Conservation (phyloP, 2,329 filamentous ascomycete species). For the Falciphora oryzae region DNA sequence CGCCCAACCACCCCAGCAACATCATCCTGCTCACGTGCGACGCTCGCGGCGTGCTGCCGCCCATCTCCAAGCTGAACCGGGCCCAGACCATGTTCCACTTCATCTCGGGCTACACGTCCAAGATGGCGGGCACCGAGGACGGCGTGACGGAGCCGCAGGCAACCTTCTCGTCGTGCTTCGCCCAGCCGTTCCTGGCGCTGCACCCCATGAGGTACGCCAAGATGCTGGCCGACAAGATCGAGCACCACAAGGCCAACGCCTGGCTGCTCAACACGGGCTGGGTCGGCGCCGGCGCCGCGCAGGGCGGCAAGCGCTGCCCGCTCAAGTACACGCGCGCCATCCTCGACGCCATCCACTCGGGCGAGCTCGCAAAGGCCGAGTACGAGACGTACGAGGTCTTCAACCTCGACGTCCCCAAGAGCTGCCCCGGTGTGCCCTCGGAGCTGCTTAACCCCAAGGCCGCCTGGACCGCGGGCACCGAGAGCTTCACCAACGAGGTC, state of each 20-base stretch:
- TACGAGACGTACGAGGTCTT: conserved; percentile 96
- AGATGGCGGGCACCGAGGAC: conserved; percentile 99
- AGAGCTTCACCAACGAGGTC: conserved; percentile 82
- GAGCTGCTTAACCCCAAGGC: conserved; percentile 94
- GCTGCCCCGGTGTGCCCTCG: conserved; percentile 79
- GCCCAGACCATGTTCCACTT: conserved; percentile 99
- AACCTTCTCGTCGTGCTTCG: conserved; percentile 99
- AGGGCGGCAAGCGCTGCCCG: conserved; percentile 93
- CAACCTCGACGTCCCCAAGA: conserved; percentile 93
- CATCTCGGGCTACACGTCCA: conserved; percentile 99
- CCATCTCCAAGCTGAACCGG: conserved; percentile 92
- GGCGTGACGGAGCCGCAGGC: conserved; percentile 96
- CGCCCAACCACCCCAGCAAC: conserved; percentile 83
- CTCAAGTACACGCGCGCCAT: conserved; percentile 99
- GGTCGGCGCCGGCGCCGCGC: conserved; percentile 86
- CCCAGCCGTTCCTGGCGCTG: conserved; percentile 95
- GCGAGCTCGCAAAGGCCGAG: conserved; percentile 86
- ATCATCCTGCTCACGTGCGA: conserved; percentile 98
- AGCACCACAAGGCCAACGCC: conserved; percentile 88
- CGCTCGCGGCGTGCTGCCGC: conserved; percentile 91
- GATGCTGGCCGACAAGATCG: conserved; percentile 98
- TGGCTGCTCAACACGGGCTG: conserved; percentile 99
- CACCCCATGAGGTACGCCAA: conserved; percentile 99
- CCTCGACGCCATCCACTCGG: conserved; percentile 95
- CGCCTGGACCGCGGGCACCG: conserved; percentile 78